Evolutionary conservation across 2,329 filamentous ascomycete genomes (phyloP), one percentile per base, ranked within the genome.

Genomic region (Ascochyta viciae-villosae): DNA sequence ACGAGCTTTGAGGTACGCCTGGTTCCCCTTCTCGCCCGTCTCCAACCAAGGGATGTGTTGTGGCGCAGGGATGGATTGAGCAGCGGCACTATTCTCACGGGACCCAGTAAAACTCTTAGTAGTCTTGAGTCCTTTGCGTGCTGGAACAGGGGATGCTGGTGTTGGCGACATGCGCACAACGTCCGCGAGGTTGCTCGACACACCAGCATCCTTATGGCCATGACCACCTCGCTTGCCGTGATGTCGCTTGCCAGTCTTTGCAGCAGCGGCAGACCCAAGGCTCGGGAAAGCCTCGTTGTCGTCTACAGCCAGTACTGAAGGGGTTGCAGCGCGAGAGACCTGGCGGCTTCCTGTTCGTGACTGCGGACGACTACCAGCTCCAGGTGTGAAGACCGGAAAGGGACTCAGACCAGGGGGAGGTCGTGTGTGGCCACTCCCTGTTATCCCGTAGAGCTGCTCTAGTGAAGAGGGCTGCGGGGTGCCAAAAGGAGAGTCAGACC

Each of bases 21-120:
- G 92, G 75, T 99, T 98, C 62, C 91, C 91, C 61, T 86, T 87
- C 49, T 94, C 88, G 22, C 95, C 95, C 2, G 95, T 98, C 76
- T 97, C 94, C 4, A 98, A 80, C 95, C 95, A 99, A 0, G 95
- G 95, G 42, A 99, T 92, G 66, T 97, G 90, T 71, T 95, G 92
- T 9, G 95, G 95, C 54, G 88, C 87, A 16, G 91, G 85, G 52
- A 99, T 98, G 2, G 91, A 88, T 73, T 91, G 88, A 15, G 92
- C 90, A 27, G 92, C 88, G 24, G 86, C 83, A 72, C 89, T 95
- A 68, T 94, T 91, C 75, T 96, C 91, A 19, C 85, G 86, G 43
- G 86, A 81, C 52, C 83, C 87, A 10, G 83, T 83, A 38, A 86
- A 84, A 72, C 85, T 90, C 57, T 87, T 87, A 61, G 89, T 87